Conservation (phyloP, 495 filamentous ascomycete genomes). For the Xylaria grammica region DNA sequence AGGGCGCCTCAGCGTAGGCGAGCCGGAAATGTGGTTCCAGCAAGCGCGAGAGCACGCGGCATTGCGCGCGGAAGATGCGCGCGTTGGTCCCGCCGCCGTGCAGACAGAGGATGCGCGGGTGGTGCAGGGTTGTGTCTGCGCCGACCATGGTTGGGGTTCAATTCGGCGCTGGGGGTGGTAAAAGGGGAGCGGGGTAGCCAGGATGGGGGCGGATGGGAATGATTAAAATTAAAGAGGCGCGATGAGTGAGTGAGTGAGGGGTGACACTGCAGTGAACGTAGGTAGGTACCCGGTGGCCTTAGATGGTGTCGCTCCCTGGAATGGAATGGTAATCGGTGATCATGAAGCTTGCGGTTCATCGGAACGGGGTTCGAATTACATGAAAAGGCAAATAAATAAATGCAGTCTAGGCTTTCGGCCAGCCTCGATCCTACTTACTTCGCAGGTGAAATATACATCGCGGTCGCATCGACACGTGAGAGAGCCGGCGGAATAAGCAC, state of each 20-base stretch:
- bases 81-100: slow-evolving; percentile 70
- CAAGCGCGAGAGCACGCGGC: slow-evolving; percentile 52
- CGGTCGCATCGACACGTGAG: too few relatives aligned
- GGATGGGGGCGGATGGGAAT: neutral
- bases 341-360: too few relatives aligned
- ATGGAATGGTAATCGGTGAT: too few relatives aligned
- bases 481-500: too few relatives aligned
- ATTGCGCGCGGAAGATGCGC: slow-evolving; percentile 63
- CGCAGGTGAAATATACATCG: too few relatives aligned
- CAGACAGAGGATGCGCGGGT: slow-evolving; percentile 69
- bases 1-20: slow-evolving; percentile 64
- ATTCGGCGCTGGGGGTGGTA: neutral
- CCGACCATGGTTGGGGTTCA: slow-evolving; percentile 19
- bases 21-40: slow-evolving; percentile 61
- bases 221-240: too few relatives aligned
- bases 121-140: slow-evolving; percentile 37
- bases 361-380: too few relatives aligned
- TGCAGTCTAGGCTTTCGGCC: too few relatives aligned
- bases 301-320: too few relatives aligned
- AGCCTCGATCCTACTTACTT: too few relatives aligned
- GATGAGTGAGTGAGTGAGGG: neutral
- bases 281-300: too few relatives aligned
- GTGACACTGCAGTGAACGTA: neutral
- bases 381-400: too few relatives aligned
- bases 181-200: neutral